A percentile compares a stretch with the other conserved stretches of the same genome.
These are phyloP conservation scores for Trametes coccinea DNA, from an alignment of 768 basidiomycete genomes.

Conservation along the genomic window DNA sequence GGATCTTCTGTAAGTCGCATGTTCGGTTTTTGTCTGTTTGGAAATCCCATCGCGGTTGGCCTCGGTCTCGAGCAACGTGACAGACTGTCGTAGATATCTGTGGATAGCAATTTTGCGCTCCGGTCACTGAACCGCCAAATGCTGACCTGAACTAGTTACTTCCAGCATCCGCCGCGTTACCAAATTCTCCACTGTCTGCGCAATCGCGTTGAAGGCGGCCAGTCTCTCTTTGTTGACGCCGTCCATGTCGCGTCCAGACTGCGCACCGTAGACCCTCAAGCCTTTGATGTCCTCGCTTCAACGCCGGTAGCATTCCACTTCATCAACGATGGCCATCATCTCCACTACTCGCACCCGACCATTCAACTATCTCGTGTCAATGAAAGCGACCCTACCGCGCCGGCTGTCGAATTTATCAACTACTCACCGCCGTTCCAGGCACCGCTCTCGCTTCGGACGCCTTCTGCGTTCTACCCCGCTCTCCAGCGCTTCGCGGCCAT, in stretches of 20 bases:
- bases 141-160: conserved; percentile 58
- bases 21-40: too few relatives aligned
- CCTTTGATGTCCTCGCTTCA: conserved; percentile 58
- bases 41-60: too few relatives aligned
- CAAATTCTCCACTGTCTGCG: conserved; percentile 91
- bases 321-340: conserved; percentile 85
- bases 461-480: conserved; percentile 59
- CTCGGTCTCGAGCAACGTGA: too few relatives aligned
- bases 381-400: neutral
- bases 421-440: conserved; percentile 97
- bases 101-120: neutral
- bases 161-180: conserved; percentile 86
- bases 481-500: conserved; percentile 59
- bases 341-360: conserved; percentile 70
- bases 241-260: conserved; percentile 62
- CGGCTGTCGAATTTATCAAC: conserved; percentile 66
- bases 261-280: conserved; percentile 43
- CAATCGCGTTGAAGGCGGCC: conserved; percentile 81
- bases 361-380: conserved; percentile 54
- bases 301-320: conserved; percentile 88
- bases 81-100: too few relatives aligned
- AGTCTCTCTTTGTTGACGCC: conserved; percentile 85
- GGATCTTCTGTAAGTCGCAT: conserved; percentile 76
- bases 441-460: conserved; percentile 58
- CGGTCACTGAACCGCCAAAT: neutral